Evolutionary conservation across 371 early-diverging fungal species (phyloP).

Genomic region (Mucor piriformis): DNA sequence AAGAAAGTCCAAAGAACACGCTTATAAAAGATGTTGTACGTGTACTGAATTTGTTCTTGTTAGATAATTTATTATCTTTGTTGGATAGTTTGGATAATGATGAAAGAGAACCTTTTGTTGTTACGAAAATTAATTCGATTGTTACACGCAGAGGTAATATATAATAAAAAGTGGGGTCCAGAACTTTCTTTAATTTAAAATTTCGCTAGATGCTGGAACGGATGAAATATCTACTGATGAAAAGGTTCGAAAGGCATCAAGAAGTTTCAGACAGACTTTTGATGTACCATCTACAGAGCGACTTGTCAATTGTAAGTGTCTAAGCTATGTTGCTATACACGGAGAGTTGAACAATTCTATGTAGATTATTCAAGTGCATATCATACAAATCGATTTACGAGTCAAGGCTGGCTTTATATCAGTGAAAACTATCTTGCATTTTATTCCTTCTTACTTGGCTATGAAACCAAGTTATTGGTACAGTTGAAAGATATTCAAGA

Average conservation of each 20-base stretch:
- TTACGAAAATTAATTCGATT: slow-evolving; percentile 88
- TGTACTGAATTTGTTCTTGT: background rate
- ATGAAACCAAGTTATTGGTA: slow-evolving; percentile 88
- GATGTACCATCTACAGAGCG: slow-evolving; percentile 79
- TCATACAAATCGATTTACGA: slow-evolving; percentile 77
- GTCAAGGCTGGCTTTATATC: slow-evolving; percentile 98
- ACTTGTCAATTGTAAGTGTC: slow-evolving; percentile 80
- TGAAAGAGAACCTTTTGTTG: slow-evolving; percentile 83
- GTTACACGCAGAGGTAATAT: slow-evolving; percentile 77
- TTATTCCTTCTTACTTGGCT: slow-evolving; percentile 92
- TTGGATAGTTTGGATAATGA: slow-evolving; percentile 72
- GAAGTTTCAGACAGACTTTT: slow-evolving; percentile 92
- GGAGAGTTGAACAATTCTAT: too few species aligned
- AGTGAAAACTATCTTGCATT: slow-evolving; percentile 91
- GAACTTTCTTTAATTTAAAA: background rate
- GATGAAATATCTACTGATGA: slow-evolving; percentile 85
- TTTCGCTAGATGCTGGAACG: slow-evolving; percentile 62
- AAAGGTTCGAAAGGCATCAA: slow-evolving; percentile 84
- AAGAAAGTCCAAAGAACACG: slow-evolving; percentile 3
- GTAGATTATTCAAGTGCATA: slow-evolving; percentile 93
- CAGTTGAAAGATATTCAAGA: slow-evolving; percentile 91
- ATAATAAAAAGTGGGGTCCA: slow-evolving; percentile 6
- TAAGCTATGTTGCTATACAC: background rate
- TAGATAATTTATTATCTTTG: slow-evolving; percentile 72
- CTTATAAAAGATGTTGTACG: too few species aligned